A percentile compares a stretch with the other conserved stretches of the same genome.
Conservation (phyloP, 768 basidiomycete species). For the Boletus rufocinnamomeus region DNA sequence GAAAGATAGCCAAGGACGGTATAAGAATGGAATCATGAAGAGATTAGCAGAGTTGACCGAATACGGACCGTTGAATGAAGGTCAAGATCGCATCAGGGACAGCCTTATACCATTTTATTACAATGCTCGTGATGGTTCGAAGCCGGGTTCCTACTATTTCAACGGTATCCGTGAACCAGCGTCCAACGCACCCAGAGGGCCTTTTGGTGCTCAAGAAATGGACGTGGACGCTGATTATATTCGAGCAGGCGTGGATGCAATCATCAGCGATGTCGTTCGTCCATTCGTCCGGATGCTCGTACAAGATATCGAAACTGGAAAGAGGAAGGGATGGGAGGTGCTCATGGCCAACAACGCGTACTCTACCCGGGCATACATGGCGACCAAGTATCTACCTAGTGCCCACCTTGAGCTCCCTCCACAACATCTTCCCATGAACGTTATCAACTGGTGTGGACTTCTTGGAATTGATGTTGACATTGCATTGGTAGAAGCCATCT, state of each 20-base stretch:
- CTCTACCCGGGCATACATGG: slow-evolving; percentile 28
- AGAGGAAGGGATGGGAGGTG: slow-evolving; percentile 28
- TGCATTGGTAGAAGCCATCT: neutral
- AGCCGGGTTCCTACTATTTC: slow-evolving; percentile 8
- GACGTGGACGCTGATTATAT: slow-evolving; percentile 12
- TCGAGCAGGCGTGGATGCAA: slow-evolving; percentile 22
- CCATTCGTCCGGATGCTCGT: slow-evolving; percentile 24
- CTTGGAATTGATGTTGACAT: neutral
- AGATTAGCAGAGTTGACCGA: slow-evolving; percentile 34
- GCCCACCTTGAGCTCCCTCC: slow-evolving; percentile 17
- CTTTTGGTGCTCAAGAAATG: slow-evolving; percentile 12
- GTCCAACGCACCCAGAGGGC: neutral
- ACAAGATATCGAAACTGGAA: slow-evolving; percentile 20
- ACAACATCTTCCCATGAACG: slow-evolving; percentile 15
- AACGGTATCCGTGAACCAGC: slow-evolving; percentile 9
- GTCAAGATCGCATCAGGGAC: slow-evolving; percentile 14
- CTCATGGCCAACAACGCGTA: slow-evolving; percentile 30
- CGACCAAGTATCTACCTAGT: slow-evolving; percentile 25
- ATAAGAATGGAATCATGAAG: slow-evolving; percentile 32
- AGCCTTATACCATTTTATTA: slow-evolving; percentile 26
- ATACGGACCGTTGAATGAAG: slow-evolving; percentile 28
- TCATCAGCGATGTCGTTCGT: slow-evolving; percentile 13
- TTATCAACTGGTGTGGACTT: slow-evolving; percentile 32
- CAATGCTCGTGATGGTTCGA: slow-evolving; percentile 12
- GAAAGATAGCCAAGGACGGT: slow-evolving; percentile 14